These are phyloP conservation scores for Pseudogymnoascus sp. DNA, from an alignment of 2,329 filamentous ascomycete genomes.

Conservation along the genomic window DNA sequence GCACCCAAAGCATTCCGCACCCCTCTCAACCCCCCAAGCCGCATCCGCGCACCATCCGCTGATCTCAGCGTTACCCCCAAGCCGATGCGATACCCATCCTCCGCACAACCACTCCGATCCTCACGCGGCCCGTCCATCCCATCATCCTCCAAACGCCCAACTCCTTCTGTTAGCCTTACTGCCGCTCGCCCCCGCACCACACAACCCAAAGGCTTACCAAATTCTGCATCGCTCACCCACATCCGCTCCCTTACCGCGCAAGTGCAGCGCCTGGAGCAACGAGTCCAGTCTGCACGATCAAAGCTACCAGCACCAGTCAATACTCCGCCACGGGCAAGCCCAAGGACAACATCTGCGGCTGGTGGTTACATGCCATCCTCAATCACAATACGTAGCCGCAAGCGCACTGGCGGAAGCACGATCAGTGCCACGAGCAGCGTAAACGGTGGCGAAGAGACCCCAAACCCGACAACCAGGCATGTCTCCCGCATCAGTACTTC, in stretches of 20 bases:
- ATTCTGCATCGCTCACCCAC: constrained; percentile 72
- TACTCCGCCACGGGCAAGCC: constrained; percentile 75
- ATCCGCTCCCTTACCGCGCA: constrained; percentile 91
- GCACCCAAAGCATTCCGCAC: constrained; percentile 19
- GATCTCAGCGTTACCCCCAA: constrained; percentile 48
- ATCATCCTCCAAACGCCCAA: constrained; percentile 23
- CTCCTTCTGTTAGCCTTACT: constrained; percentile 31
- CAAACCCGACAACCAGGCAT: constrained; percentile 38
- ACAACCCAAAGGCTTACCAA: constrained; percentile 36
- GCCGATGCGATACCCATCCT: constrained; percentile 26
- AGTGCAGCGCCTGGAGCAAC: constrained; percentile 92
- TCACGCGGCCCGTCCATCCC: constrained; percentile 25
- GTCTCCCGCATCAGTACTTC: constrained; percentile 53
- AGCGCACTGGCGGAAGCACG: constrained; percentile 51
- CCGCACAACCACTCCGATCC: constrained; percentile 21
- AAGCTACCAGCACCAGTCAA: constrained; percentile 76
- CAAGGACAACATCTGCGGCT: constrained; percentile 42
- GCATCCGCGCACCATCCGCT: constrained; percentile 46
- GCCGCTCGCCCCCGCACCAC: constrained; percentile 26
- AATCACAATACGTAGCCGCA: constrained; percentile 59
- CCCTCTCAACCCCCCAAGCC: constrained; percentile 31
- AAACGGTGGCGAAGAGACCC: constrained; percentile 25
- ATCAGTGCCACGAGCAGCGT: constrained; percentile 21
- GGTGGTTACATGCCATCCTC: constrained; percentile 44
- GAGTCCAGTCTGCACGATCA: constrained; percentile 84